A percentile compares a stretch with the other conserved stretches of the same genome.
Evolutionary conservation across 2,329 filamentous ascomycete species (phyloP).

Genomic region (Fusarium pininemorale): DNA sequence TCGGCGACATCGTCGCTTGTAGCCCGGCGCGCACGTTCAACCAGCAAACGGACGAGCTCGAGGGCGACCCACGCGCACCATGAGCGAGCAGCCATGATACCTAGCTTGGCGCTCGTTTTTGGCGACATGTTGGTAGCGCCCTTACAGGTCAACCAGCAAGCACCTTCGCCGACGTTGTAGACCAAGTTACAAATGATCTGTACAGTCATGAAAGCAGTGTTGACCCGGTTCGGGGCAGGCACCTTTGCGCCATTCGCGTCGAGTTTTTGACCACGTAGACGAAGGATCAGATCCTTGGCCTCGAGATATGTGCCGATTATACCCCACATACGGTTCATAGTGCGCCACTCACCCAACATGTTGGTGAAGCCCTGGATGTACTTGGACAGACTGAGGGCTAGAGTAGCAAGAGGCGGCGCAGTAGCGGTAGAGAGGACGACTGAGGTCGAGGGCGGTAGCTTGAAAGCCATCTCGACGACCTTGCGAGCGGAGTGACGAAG

Average conservation of each 20-base stretch:
- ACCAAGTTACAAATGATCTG: constrained; percentile 74
- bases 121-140: constrained; percentile 70
- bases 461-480: constrained; percentile 61
- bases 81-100: constrained; percentile 77
- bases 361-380: constrained; percentile 69
- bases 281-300: constrained; percentile 59
- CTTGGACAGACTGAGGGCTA: constrained; percentile 59
- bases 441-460: constrained; percentile 61
- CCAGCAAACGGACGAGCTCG: constrained; percentile 74
- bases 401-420: constrained; percentile 51
- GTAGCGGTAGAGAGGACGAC: constrained; percentile 54
- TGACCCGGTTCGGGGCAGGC: constrained; percentile 48
- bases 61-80: constrained; percentile 83
- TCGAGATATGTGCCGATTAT: constrained; percentile 78
- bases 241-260: constrained; percentile 48
- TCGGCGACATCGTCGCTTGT: constrained; percentile 44
- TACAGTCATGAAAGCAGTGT: constrained; percentile 65
- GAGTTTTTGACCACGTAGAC: constrained; percentile 45
- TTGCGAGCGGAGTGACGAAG: constrained; percentile 62
- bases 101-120: constrained; percentile 68
- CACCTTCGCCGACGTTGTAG: constrained; percentile 87
- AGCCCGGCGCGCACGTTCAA: constrained; percentile 55
- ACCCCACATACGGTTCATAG: constrained; percentile 80
- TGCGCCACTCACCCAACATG: constrained; percentile 75
- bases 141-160: constrained; percentile 78